phyloP scores from a whole-genome alignment of 768 basidiomycete species.

The Brasilioporus rufonigricans region DNA sequence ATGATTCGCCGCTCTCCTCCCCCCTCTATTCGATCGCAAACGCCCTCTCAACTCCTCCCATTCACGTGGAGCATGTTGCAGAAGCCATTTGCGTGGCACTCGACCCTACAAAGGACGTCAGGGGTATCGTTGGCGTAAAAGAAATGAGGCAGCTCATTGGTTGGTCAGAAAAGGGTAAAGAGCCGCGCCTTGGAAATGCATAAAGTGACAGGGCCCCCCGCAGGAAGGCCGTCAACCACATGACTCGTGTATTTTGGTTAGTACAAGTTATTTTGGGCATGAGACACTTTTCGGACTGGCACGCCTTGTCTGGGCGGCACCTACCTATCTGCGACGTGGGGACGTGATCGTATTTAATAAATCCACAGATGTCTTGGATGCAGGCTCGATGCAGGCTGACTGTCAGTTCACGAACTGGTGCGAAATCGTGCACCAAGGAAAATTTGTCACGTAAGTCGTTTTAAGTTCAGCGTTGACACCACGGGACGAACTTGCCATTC shows the following conservation, averaged over 20 bases:
- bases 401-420: constrained; percentile 12
- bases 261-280: constrained; percentile 16
- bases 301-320: constrained; percentile 4
- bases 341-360: constrained; percentile 11
- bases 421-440: neutral
- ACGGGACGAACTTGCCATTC: constrained; percentile 13
- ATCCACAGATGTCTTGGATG: constrained; percentile 7
- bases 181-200: constrained; percentile 15
- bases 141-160: constrained; percentile 77
- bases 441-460: neutral
- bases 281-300: constrained; percentile 15
- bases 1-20: constrained; percentile 37
- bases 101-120: constrained; percentile 47
- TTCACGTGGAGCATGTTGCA: constrained; percentile 96
- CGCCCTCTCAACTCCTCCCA: constrained; percentile 79
- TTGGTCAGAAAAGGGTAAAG: constrained; percentile 45
- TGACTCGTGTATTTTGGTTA: constrained; percentile 9
- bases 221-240: constrained; percentile 3
- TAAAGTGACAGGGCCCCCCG: constrained; percentile 9
- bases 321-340: constrained; percentile 24
- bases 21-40: constrained; percentile 69
- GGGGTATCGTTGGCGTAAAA: constrained; percentile 65
- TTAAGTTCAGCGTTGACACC: constrained; percentile 6
- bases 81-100: constrained; percentile 71
- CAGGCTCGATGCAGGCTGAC: constrained; percentile 1